Conservation (phyloP, 2,329 filamentous ascomycete genomes). For the Tolypocladium ovalisporum region DNA sequence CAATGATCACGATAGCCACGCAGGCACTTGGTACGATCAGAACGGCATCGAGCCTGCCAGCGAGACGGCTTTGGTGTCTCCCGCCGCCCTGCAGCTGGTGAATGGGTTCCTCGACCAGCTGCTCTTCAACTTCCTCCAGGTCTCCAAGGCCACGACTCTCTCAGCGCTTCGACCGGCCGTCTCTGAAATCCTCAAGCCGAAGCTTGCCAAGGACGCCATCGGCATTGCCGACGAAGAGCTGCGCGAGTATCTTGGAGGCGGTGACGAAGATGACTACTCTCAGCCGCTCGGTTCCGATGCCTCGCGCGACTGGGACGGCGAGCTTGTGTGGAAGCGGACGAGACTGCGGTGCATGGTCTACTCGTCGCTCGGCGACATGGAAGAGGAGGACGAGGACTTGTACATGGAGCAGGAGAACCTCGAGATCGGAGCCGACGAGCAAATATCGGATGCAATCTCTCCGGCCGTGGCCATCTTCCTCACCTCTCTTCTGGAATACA, state of each 20-base stretch:
- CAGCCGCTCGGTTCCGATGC: slow-evolving; percentile 38
- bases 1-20: slow-evolving; percentile 70
- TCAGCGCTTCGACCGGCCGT: slow-evolving; percentile 70
- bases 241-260: slow-evolving; percentile 72
- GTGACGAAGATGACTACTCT: slow-evolving; percentile 61
- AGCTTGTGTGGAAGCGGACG: slow-evolving; percentile 87
- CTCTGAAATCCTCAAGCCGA: slow-evolving; percentile 76
- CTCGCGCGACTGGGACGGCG: slow-evolving; percentile 69
- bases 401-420: slow-evolving; percentile 74
- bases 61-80: slow-evolving; percentile 62
- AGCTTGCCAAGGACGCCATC: slow-evolving; percentile 76
- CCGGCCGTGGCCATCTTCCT: slow-evolving; percentile 92
- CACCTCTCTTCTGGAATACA: slow-evolving; percentile 86
- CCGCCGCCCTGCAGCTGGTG: slow-evolving; percentile 62
- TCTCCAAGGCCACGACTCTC: slow-evolving; percentile 68
- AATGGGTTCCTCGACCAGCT: slow-evolving; percentile 93
- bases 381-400: slow-evolving; percentile 92
- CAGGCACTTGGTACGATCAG: slow-evolving; percentile 58
- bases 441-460: slow-evolving; percentile 60
- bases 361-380: slow-evolving; percentile 89
- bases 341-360: slow-evolving; percentile 96
- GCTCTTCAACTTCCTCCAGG: slow-evolving; percentile 78
- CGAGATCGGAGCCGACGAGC: slow-evolving; percentile 43
- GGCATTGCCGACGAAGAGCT: slow-evolving; percentile 78
- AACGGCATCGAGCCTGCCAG: slow-evolving; percentile 53